These are phyloP conservation scores for Magnusiomyces sp. DNA, from an alignment of 1,139 yeast genomes.

Conservation along the genomic window DNA sequence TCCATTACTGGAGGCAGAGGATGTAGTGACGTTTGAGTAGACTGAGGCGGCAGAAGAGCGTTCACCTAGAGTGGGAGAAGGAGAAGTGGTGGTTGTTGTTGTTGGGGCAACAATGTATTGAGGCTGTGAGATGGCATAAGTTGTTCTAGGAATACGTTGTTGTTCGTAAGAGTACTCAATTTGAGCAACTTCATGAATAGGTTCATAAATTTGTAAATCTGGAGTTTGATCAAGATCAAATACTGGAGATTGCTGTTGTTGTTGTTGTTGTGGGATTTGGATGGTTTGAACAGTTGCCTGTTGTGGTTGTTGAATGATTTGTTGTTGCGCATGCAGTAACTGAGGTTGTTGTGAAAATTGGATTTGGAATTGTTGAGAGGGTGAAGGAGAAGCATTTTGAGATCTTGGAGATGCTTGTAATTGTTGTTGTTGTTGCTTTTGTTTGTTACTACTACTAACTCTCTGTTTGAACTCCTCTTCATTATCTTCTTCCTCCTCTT, in stretches of 20 bases:
- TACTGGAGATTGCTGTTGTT: too few relatives aligned
- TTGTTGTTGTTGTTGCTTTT: conserved; percentile 2
- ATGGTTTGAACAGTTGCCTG: neutral
- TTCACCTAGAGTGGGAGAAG: too few relatives aligned
- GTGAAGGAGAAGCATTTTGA: neutral
- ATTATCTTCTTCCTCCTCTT: neutral
- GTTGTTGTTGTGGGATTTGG: neutral
- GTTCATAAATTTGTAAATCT: neutral
- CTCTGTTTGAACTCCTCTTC: neutral
- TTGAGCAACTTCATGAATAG: neutral
- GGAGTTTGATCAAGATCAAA: neutral
- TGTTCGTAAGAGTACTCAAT: neutral
- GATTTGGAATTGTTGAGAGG: neutral
- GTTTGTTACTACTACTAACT: too few relatives aligned
- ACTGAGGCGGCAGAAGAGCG: conserved; percentile 14
- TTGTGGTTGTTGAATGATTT: neutral
- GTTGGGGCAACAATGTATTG: neutral
- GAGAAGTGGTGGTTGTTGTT: neutral
- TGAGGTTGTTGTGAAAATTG: neutral
- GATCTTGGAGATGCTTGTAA: neutral
- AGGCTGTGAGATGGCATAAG: too few relatives aligned
- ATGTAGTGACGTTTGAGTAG: conserved; percentile 10
- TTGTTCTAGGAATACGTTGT: neutral
- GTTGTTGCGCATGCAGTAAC: too few relatives aligned
- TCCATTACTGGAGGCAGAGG: conserved; percentile 3